A percentile compares a stretch with the other conserved stretches of the same genome.
Conservation (phyloP, 768 basidiomycete genomes). For the Tephrocybe sp. region DNA sequence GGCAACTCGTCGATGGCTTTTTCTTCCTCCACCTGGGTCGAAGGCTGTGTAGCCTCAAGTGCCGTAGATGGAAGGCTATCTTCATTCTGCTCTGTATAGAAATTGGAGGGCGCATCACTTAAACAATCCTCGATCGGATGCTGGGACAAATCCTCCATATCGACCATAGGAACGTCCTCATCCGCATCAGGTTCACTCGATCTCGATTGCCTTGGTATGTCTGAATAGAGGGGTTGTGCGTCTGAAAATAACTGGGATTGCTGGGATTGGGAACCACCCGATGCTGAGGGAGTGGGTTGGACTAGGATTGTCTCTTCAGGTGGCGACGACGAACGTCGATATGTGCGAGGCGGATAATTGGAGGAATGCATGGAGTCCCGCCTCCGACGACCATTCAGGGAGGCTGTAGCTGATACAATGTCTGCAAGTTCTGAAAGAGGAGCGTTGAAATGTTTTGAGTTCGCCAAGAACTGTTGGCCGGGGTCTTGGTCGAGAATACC, state of each 20-base stretch:
- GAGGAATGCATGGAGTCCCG: constrained; percentile 4
- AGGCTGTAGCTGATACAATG: constrained; percentile 4
- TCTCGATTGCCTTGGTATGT: constrained; percentile 8
- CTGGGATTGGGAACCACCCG: constrained; percentile 36
- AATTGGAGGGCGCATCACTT: constrained; percentile 37
- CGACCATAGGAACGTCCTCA: constrained; percentile 1
- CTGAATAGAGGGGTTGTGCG: constrained; percentile 21
- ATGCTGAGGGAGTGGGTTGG: constrained; percentile 51
- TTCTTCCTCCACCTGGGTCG: constrained; percentile 29
- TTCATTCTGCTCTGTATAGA: constrained; percentile 29
- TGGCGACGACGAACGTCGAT: constrained; percentile 13
- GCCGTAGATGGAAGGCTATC: constrained; percentile 11
- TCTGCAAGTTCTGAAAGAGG: constrained; percentile 57
- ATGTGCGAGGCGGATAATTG: constrained; percentile 2
- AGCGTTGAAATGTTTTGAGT: constrained; percentile 48
- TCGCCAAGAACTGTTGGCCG: constrained; percentile 42
- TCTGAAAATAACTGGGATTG: constrained; percentile 24
- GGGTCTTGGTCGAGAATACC: constrained; percentile 47
- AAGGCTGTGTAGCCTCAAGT: constrained; percentile 30
- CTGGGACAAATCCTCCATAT: constrained; percentile 17
- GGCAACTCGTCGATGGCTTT: constrained; percentile 9
- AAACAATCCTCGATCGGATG: constrained; percentile 29
- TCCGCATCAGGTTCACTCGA: constrained; percentile 4
- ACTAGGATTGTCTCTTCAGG: constrained; percentile 36
- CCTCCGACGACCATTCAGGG: background rate